A percentile compares a stretch with the other conserved stretches of the same genome.
These are phyloP conservation scores for Backusella westeae DNA, from an alignment of 192 early-diverging fungal genomes.

Conservation along the genomic window DNA sequence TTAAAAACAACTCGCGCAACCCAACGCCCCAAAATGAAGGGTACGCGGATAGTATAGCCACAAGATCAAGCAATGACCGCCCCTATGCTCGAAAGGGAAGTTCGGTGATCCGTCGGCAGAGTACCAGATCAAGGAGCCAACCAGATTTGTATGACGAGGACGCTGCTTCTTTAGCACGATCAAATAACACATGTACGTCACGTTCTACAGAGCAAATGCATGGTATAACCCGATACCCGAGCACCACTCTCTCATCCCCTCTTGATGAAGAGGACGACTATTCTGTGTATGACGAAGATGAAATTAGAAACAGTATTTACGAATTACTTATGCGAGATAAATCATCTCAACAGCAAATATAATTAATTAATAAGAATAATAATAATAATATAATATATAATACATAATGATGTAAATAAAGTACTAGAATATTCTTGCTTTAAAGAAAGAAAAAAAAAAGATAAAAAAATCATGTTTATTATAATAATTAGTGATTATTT, in stretches of 20 bases:
- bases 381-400: background rate
- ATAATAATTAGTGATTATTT: constrained; percentile 18
- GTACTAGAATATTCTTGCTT: background rate
- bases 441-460: background rate
- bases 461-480: background rate
- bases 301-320: constrained; percentile 14
- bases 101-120: background rate
- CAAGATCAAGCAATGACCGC: background rate
- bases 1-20: constrained; percentile 25
- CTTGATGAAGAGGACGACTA: background rate
- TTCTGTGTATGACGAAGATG: constrained; percentile 20
- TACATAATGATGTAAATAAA: background rate
- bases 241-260: background rate
- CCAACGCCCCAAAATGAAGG: background rate
- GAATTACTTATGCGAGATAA: background rate
- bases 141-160: background rate
- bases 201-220: background rate
- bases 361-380: background rate
- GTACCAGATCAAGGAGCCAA: background rate
- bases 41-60: background rate
- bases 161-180: background rate
- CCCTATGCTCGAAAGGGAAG: background rate
- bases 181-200: background rate
- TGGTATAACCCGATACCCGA: background rate
- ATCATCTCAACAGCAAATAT: constrained; percentile 8